Evolutionary conservation across 768 basidiomycete genomes (phyloP).

Genomic region (Suillus subluteus): DNA sequence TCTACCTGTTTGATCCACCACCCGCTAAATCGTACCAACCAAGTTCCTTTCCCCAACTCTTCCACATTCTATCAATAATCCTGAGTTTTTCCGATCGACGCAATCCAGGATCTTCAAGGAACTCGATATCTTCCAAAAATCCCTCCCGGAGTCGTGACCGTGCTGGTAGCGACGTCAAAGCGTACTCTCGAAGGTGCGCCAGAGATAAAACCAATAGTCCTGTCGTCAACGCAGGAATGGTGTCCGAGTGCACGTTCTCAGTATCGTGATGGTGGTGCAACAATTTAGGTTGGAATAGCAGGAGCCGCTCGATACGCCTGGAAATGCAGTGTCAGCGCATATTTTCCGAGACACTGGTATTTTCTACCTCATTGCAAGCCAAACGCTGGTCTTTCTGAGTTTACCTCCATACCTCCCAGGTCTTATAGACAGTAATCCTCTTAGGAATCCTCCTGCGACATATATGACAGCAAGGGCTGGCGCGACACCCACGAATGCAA

Average conservation of each 20-base stretch:
- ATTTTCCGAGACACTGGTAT: not conserved
- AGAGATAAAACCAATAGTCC: constrained; percentile 77
- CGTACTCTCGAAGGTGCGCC: constrained; percentile 67
- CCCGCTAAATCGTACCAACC: constrained; percentile 53
- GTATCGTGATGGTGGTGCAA: constrained; percentile 20
- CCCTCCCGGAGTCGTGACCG: constrained; percentile 69
- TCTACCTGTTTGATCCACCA: constrained; percentile 1
- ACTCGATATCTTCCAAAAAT: constrained; percentile 84
- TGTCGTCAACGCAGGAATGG: constrained; percentile 57
- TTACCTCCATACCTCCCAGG: constrained; percentile 62
- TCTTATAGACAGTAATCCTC: constrained; percentile 52
- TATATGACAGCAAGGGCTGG: constrained; percentile 86
- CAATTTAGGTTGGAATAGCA: constrained; percentile 51
- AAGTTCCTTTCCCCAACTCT: constrained; percentile 75
- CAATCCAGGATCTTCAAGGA: constrained; percentile 77
- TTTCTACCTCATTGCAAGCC: constrained; percentile 71
- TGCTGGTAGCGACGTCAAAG: constrained; percentile 55
- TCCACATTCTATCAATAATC: constrained; percentile 88
- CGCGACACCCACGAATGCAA: constrained; percentile 95
- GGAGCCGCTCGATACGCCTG: constrained; percentile 71
- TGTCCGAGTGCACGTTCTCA: constrained; percentile 19
- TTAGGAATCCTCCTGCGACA: constrained; percentile 56
- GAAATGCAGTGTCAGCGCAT: constrained; percentile 14
- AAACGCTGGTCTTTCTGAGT: constrained; percentile 55
- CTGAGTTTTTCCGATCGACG: constrained; percentile 71